These are phyloP conservation scores for Lodderomyces parapsilosis DNA, from an alignment of 1,139 yeast species.

Conservation along the genomic window DNA sequence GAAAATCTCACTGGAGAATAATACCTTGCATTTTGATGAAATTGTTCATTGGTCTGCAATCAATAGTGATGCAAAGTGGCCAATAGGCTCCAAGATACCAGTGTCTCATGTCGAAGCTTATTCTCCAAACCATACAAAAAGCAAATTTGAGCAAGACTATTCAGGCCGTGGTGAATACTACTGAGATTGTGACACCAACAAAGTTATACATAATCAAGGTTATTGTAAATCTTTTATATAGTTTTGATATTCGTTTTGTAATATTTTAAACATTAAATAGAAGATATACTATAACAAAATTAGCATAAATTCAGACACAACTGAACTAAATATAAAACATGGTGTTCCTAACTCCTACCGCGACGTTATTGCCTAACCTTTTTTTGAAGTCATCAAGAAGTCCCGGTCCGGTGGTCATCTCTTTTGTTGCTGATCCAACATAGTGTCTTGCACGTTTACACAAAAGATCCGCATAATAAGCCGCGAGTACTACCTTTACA, in stretches of 20 bases:
- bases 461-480: slow-evolving; percentile 16
- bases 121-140: slow-evolving; percentile 9
- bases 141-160: slow-evolving; percentile 7
- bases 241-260: too few species aligned
- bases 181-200: too few species aligned
- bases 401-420: slow-evolving; percentile 7
- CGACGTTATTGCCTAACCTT: slow-evolving; percentile 11
- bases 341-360: slow-evolving; percentile 11
- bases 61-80: slow-evolving; percentile 44
- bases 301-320: neutral
- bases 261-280: too few species aligned
- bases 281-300: neutral
- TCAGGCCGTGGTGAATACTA: slow-evolving; percentile 16
- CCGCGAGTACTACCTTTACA: slow-evolving; percentile 15
- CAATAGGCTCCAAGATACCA: slow-evolving; percentile 42
- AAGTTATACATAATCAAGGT: too few species aligned
- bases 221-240: too few species aligned
- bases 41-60: slow-evolving; percentile 39
- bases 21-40: slow-evolving; percentile 38
- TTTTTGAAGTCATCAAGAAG: slow-evolving; percentile 2
- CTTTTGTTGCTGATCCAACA: slow-evolving; percentile 7
- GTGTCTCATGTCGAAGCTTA: slow-evolving; percentile 18
- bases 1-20: slow-evolving; percentile 44
- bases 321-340: slow-evolving; percentile 13
- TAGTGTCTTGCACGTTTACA: slow-evolving; percentile 15